A percentile compares a stretch with the other conserved stretches of the same genome.
These are phyloP conservation scores for Chlorella sp. DNA, from an alignment of 139 green algal genomes.

Conservation along the genomic window DNA sequence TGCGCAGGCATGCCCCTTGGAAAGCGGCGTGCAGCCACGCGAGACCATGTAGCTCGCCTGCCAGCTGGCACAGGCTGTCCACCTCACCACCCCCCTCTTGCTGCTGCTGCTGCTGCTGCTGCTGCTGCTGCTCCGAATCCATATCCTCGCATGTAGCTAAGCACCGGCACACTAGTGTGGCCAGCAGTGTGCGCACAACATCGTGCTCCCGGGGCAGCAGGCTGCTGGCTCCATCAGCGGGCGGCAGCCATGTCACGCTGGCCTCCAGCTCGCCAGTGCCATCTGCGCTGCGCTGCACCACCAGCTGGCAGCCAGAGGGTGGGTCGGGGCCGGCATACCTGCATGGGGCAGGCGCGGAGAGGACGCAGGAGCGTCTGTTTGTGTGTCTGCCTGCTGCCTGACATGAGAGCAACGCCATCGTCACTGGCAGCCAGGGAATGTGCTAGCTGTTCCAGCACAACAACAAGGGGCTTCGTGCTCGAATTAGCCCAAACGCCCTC, in stretches of 20 bases:
- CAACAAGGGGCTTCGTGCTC: too few relatives aligned
- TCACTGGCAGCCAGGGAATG: not conserved
- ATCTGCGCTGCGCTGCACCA: not conserved
- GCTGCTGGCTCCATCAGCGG: not conserved
- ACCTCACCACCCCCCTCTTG: not conserved
- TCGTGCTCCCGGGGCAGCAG: slow-evolving; percentile 23
- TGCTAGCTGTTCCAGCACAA: not conserved
- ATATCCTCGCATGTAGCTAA: not conserved
- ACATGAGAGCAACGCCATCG: not conserved
- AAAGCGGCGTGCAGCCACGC: slow-evolving; percentile 28
- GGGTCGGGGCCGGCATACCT: slow-evolving; percentile 13
- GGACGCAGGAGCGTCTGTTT: not conserved
- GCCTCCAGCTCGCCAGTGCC: not conserved
- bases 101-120: not conserved
- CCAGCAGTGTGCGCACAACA: slow-evolving; percentile 14
- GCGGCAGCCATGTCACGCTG: not conserved
- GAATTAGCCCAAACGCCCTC: not conserved
- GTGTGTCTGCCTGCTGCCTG: too few relatives aligned
- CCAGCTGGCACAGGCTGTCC: not conserved
- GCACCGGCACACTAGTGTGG: not conserved
- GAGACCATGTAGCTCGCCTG: slow-evolving; percentile 13
- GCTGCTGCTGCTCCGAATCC: not conserved
- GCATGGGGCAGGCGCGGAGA: not conserved
- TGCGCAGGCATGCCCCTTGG: slow-evolving; percentile 15
- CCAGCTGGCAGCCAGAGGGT: not conserved